phyloP scores from a whole-genome alignment of 345 rosid genomes.

The Ailanthus altissimus region DNA sequence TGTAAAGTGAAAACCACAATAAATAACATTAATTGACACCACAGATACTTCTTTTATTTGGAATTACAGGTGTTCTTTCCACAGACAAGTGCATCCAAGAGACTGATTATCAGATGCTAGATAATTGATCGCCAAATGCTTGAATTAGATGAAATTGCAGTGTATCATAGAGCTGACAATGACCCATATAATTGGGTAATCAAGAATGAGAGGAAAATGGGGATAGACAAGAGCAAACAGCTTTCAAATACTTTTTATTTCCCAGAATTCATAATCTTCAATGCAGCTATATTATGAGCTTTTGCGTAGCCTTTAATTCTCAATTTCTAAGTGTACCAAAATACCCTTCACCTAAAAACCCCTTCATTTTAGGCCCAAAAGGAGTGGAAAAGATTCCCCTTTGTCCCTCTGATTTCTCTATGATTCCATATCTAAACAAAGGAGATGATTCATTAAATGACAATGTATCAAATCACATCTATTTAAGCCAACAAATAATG shows the following conservation, averaged over 20 bases:
- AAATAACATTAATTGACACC: too few species aligned
- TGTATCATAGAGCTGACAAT: background rate
- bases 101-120: background rate
- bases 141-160: background rate
- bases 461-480: background rate
- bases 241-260: background rate
- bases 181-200: background rate
- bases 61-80: background rate
- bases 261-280: background rate
- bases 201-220: background rate
- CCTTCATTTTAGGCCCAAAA: background rate
- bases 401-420: background rate
- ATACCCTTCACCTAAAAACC: background rate
- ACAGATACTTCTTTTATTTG: background rate
- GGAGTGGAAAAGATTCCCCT: background rate
- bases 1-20: too few species aligned
- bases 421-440: background rate
- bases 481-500: constrained; percentile 7
- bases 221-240: background rate
- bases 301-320: background rate
- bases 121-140: background rate
- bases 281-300: background rate
- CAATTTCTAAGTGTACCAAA: background rate
- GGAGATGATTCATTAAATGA: background rate
- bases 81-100: background rate